phyloP scores from a whole-genome alignment of 176 grass and related monocot species.

The Leersia perrieri region DNA sequence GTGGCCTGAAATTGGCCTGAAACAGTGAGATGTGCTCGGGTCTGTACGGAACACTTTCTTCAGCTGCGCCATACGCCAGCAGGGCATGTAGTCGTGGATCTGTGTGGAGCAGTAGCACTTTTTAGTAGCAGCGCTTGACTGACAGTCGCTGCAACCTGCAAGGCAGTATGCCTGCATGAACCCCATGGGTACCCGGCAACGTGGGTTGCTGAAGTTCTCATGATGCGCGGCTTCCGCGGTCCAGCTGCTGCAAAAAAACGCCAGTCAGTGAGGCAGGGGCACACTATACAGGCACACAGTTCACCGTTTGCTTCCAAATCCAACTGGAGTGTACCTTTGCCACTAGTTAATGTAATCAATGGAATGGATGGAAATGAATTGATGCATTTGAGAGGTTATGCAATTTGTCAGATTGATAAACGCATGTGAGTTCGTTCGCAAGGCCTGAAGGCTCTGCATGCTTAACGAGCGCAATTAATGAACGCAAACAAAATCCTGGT shows the following conservation, averaged over 20 bases:
- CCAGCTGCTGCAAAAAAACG: background rate
- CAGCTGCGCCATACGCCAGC: background rate
- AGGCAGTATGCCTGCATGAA: conserved; percentile 6
- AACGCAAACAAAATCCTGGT: conserved; percentile 5
- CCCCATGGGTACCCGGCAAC: background rate
- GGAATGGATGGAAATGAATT: background rate
- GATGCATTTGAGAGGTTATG: background rate
- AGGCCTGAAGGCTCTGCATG: background rate
- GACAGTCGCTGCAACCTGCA: background rate
- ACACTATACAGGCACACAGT: background rate
- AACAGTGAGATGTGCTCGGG: too few relatives aligned
- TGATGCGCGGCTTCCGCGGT: background rate
- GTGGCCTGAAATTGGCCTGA: too few relatives aligned
- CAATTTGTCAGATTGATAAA: background rate
- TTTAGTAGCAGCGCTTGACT: background rate
- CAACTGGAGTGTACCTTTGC: background rate
- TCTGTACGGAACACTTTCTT: background rate
- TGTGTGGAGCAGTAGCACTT: background rate
- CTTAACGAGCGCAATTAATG: conserved; percentile 19
- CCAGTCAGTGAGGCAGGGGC: background rate
- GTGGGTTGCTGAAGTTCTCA: background rate
- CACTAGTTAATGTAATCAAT: background rate
- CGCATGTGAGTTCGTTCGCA: background rate
- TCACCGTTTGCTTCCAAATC: background rate
- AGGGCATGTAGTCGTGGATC: background rate